phyloP scores from a whole-genome alignment of 2,329 filamentous ascomycete species.

The Arthrobotrys sinensis region DNA sequence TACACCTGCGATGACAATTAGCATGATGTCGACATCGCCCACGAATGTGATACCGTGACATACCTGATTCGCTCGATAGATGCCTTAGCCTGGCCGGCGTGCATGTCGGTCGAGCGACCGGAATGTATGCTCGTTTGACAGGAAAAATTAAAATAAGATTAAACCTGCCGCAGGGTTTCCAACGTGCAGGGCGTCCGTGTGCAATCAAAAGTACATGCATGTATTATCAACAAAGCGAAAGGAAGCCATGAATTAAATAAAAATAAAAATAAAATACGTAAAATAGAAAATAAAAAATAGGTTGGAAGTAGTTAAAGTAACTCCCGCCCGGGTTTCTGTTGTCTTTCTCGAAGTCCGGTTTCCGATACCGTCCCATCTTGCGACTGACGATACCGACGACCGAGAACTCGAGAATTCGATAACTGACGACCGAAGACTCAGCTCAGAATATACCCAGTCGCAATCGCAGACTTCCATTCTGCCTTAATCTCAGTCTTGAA shows the following conservation, averaged over 20 bases:
- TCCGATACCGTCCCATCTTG: background rate
- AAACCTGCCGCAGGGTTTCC: constrained; percentile 42
- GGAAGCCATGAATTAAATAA: background rate
- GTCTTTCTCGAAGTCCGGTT: background rate
- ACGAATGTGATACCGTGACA: constrained; percentile 33
- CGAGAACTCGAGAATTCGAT: too few species aligned
- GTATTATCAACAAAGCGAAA: constrained; percentile 10
- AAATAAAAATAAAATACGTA: constrained; percentile 9
- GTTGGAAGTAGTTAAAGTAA: background rate
- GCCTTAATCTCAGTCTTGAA: constrained; percentile 1
- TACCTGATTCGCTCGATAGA: constrained; percentile 22
- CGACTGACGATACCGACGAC: background rate
- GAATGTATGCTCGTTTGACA: constrained; percentile 34
- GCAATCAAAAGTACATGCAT: constrained; percentile 7
- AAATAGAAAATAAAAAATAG: background rate
- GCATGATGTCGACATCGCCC: constrained; percentile 25
- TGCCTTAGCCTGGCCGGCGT: constrained; percentile 5
- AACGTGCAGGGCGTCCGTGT: constrained; percentile 23
- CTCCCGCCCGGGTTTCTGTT: background rate
- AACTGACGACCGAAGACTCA: too few species aligned
- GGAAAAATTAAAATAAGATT: constrained; percentile 52
- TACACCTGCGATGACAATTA: constrained; percentile 14
- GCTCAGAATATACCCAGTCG: background rate
- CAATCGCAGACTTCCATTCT: constrained; percentile 16
- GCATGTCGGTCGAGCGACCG: constrained; percentile 21